Evolutionary conservation across 495 filamentous ascomycete species (phyloP).

Genomic region (Aspergillus ellipticus): DNA sequence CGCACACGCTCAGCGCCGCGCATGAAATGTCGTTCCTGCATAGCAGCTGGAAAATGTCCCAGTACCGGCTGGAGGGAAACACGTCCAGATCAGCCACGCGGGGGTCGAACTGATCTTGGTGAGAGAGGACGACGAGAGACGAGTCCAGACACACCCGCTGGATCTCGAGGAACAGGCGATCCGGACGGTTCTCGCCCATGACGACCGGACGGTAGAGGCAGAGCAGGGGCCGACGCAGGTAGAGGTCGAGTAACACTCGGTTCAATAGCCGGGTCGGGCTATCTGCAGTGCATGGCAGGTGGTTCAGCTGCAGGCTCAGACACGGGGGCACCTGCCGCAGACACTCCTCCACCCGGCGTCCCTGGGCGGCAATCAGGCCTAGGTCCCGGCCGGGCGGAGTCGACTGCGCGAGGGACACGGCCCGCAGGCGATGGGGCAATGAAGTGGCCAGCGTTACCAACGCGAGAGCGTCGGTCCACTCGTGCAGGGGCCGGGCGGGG

Average conservation of each 20-base stretch:
- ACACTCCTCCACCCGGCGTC: slow-evolving; percentile 11
- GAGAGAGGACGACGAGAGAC: slow-evolving; percentile 20
- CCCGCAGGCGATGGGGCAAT: slow-evolving; percentile 16
- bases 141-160: slow-evolving; percentile 18
- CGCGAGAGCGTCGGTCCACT: slow-evolving; percentile 21
- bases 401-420: slow-evolving; percentile 12
- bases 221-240: slow-evolving; percentile 22
- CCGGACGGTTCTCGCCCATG: background rate
- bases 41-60: slow-evolving; percentile 22
- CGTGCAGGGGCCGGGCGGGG: slow-evolving; percentile 19
- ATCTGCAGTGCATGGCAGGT: background rate
- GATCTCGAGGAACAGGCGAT: slow-evolving; percentile 11
- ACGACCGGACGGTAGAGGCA: slow-evolving; percentile 20
- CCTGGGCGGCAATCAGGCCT: slow-evolving; percentile 12
- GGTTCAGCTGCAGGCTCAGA: slow-evolving; percentile 10
- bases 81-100: slow-evolving; percentile 16
- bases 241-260: slow-evolving; percentile 19
- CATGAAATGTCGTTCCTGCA: slow-evolving; percentile 26
- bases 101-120: slow-evolving; percentile 28
- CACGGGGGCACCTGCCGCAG: slow-evolving; percentile 8
- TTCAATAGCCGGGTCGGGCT: slow-evolving; percentile 9
- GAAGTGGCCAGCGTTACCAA: slow-evolving; percentile 18
- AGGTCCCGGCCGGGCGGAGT: slow-evolving; percentile 8
- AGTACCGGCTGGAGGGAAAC: slow-evolving; percentile 14
- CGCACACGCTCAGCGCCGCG: slow-evolving; percentile 24